A percentile compares a stretch with the other conserved stretches of the same genome.
These are phyloP conservation scores for Chrysanthemum lavandulifolium DNA, from an alignment of 129 eudicot genomes.

Conservation along the genomic window DNA sequence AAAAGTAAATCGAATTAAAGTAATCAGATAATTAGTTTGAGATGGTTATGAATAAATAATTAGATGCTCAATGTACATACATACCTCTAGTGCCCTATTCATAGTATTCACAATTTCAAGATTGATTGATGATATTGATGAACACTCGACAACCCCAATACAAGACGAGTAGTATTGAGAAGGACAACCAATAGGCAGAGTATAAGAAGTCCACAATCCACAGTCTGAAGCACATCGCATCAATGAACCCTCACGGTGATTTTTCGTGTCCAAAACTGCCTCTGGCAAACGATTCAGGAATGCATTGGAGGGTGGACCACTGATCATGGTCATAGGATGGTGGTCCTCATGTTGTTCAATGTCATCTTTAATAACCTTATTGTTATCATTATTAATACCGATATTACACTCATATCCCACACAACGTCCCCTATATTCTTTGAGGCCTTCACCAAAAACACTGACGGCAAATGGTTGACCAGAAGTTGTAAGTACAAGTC, in stretches of 20 bases:
- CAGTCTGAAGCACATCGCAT: neutral
- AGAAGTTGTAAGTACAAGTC: neutral
- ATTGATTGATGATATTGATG: neutral
- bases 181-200: neutral
- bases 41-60: no score
- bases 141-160: neutral
- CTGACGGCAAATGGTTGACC: neutral
- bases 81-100: neutral
- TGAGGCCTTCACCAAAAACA: neutral
- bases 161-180: neutral
- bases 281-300: neutral
- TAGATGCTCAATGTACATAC: neutral
- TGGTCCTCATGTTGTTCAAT: no score
- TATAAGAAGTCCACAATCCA: neutral
- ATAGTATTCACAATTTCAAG: neutral
- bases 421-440: neutral
- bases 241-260: neutral
- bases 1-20: no score
- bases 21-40: no score
- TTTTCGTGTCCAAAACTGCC: neutral
- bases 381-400: neutral
- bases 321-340: neutral
- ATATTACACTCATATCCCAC: neutral
- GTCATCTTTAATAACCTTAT: neutral
- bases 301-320: neutral